Evolutionary conservation across 1,139 yeast species (phyloP).

Genomic region (Taphrina confusa): DNA sequence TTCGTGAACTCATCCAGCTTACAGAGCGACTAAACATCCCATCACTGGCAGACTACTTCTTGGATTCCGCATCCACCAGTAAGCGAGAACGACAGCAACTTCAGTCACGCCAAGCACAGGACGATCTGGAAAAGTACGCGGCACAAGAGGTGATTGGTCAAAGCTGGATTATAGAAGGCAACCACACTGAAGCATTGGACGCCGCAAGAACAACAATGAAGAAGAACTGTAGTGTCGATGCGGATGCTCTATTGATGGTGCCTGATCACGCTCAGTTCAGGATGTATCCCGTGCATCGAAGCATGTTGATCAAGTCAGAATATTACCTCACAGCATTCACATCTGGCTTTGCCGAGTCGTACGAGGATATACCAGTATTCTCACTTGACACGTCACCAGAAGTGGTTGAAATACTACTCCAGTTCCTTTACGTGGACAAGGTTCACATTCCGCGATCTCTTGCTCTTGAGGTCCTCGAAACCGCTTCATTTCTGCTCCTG

Average conservation of each 20-base stretch:
- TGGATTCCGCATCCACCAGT: constrained; percentile 11
- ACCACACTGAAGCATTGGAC: not conserved
- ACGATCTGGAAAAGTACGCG: constrained; percentile 48
- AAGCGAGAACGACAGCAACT: constrained; percentile 22
- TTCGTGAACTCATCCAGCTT: constrained; percentile 45
- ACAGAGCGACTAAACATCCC: constrained; percentile 49
- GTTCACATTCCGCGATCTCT: constrained; percentile 54
- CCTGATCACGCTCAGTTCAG: constrained; percentile 28
- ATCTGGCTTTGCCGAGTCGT: constrained; percentile 51
- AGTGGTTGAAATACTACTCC: constrained; percentile 58
- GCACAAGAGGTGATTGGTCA: constrained; percentile 48
- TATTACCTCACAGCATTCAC: constrained; percentile 67
- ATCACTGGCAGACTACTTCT: constrained; percentile 47
- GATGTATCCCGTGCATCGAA: constrained; percentile 63
- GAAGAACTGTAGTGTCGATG: constrained; percentile 33
- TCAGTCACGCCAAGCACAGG: constrained; percentile 40
- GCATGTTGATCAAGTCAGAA: constrained; percentile 62
- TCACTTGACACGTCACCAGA: constrained; percentile 48
- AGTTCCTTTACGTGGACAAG: constrained; percentile 64
- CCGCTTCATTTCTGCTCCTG: constrained; percentile 63
- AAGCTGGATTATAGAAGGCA: constrained; percentile 33
- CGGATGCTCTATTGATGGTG: constrained; percentile 38
- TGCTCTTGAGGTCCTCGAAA: constrained; percentile 59
- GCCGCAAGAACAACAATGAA: constrained; percentile 3
- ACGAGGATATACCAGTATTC: constrained; percentile 46